Conservation (phyloP, 768 basidiomycete genomes). For the Lentinula aciculospora region DNA sequence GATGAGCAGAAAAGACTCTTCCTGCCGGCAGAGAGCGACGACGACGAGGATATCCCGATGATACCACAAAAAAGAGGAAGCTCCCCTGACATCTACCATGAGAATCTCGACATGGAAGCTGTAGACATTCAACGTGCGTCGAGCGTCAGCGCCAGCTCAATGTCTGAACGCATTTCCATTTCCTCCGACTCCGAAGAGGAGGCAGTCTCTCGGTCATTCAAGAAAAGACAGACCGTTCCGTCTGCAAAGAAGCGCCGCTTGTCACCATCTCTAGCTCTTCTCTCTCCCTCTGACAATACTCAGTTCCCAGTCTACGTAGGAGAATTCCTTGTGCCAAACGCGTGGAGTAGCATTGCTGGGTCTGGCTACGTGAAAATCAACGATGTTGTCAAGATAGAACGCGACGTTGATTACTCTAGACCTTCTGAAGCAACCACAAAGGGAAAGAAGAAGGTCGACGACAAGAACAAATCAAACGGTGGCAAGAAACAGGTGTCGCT, state of each 20-base stretch:
- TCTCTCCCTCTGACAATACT: constrained; percentile 20
- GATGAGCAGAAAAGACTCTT: constrained; percentile 22
- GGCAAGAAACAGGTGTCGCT: constrained; percentile 65
- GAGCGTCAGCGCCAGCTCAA: constrained; percentile 30
- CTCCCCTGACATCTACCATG: constrained; percentile 28
- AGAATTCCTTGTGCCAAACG: constrained; percentile 62
- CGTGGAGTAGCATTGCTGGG: constrained; percentile 76
- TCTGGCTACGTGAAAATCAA: constrained; percentile 61
- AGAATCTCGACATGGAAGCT: constrained; percentile 14
- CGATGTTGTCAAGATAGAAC: constrained; percentile 55
- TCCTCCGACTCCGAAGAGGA: constrained; percentile 13
- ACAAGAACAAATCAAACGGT: constrained; percentile 13
- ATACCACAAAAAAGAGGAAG: constrained; percentile 3
- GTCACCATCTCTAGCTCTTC: constrained; percentile 20
- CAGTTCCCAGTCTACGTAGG: constrained; percentile 46
- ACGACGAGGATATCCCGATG: constrained; percentile 20
- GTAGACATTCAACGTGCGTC: constrained; percentile 28
- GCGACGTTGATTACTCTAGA: constrained; percentile 35
- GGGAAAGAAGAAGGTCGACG: constrained; percentile 27
- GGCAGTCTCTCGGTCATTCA: constrained; percentile 12
- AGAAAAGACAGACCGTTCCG: constrained; percentile 15
- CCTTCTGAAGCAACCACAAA: constrained; percentile 20
- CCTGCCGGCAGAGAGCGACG: constrained; percentile 39
- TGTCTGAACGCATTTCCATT: constrained; percentile 20
- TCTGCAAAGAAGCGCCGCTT: constrained; percentile 52